phyloP scores from a whole-genome alignment of 805 yeast genomes.

The Wickerhamiella sergipiensis region DNA sequence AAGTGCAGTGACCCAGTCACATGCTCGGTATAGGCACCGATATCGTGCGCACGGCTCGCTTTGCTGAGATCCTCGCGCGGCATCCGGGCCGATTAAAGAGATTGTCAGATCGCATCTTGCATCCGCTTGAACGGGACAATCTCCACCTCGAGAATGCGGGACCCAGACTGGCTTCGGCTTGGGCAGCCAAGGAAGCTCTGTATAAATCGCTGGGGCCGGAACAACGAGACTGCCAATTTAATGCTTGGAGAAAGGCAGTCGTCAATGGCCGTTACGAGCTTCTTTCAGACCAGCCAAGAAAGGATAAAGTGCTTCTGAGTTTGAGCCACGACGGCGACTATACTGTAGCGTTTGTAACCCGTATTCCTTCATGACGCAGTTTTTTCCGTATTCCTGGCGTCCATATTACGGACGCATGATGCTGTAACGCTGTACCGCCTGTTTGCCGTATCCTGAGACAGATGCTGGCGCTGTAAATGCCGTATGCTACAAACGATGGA shows the following conservation, averaged over 20 bases:
- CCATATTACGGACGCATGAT: no score
- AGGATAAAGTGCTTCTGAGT: conserved; percentile 39
- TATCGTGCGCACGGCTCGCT: conserved; percentile 35
- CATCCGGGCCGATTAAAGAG: conserved; percentile 27
- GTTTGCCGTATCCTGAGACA: no score
- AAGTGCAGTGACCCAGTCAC: not conserved
- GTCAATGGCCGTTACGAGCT: conserved; percentile 10
- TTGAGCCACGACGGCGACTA: conserved; percentile 55
- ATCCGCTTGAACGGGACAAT: conserved; percentile 29
- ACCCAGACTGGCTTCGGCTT: conserved; percentile 37
- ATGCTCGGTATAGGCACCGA: conserved; percentile 46
- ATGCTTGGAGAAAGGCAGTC: conserved; percentile 29
- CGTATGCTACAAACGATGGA: no score
- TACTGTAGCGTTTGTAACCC: conserved; percentile 30
- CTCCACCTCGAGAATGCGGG: conserved; percentile 1
- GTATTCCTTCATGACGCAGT: no score
- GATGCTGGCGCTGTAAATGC: no score
- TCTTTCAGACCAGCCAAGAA: conserved; percentile 12
- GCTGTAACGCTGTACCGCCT: no score
- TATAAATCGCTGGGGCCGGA: conserved; percentile 44
- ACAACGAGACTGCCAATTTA: conserved; percentile 43
- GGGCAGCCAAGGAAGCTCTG: conserved; percentile 69
- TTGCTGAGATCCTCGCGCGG: conserved; percentile 29
- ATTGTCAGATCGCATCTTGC: conserved; percentile 37
- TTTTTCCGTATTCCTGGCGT: no score